Conservation (phyloP, 1,139 yeast species). For the Scheffersomyces segobiensis region DNA sequence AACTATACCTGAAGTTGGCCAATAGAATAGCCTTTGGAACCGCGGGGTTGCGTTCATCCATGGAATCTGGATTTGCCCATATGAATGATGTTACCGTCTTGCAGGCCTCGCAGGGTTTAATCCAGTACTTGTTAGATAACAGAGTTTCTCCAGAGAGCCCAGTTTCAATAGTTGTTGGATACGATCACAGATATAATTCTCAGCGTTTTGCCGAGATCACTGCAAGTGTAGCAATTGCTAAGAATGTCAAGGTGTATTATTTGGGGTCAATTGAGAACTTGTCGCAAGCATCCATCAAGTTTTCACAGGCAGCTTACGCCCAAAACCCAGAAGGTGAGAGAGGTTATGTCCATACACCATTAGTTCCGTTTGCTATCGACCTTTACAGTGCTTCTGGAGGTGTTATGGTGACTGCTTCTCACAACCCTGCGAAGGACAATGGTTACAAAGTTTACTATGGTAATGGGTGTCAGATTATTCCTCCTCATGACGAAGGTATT, state of each 20-base stretch:
- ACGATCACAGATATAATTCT: constrained; percentile 88
- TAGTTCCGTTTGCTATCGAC: constrained; percentile 87
- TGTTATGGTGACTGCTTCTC: constrained; percentile 96
- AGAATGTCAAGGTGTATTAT: constrained; percentile 69
- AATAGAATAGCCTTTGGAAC: constrained; percentile 83
- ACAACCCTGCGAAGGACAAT: constrained; percentile 86
- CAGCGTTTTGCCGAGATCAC: constrained; percentile 76
- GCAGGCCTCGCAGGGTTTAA: constrained; percentile 92
- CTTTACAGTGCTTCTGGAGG: constrained; percentile 68
- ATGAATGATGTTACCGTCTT: constrained; percentile 89
- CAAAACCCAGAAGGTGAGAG: constrained; percentile 14
- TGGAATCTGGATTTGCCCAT: constrained; percentile 88
- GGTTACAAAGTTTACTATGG: constrained; percentile 94
- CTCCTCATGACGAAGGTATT: constrained; percentile 81
- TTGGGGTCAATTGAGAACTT: constrained; percentile 43
- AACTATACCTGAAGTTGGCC: constrained; percentile 52
- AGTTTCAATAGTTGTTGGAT: constrained; percentile 71
- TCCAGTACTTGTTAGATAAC: constrained; percentile 49
- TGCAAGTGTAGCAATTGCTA: constrained; percentile 68
- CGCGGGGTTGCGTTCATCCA: constrained; percentile 82
- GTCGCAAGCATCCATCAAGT: constrained; percentile 28
- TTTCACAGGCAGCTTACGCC: constrained; percentile 4
- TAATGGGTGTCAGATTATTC: constrained; percentile 94
- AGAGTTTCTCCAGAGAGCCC: constrained; percentile 17
- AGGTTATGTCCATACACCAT: constrained; percentile 77